Evolutionary conservation across 2,329 filamentous ascomycete genomes (phyloP), one percentile per base, ranked within the genome.

Genomic region (Saccharata proteae): DNA sequence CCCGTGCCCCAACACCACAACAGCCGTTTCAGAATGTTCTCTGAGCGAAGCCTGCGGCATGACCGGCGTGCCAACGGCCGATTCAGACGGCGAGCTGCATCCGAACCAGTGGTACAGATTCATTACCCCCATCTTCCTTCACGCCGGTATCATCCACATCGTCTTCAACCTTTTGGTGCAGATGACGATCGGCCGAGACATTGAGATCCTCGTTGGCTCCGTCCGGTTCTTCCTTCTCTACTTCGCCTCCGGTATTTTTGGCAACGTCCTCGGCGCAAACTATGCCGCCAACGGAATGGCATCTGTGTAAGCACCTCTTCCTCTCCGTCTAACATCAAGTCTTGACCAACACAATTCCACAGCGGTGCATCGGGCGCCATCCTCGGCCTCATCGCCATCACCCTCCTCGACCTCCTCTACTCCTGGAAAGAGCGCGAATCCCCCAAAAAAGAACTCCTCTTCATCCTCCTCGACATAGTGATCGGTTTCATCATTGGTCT

Each of bases 51-150:
- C 93, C 11, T 98, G 90, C 54, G 86, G 86, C 16, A 90, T 94
- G 47, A 67, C 67, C 35, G 79, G 79, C 37, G 76, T 85, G 5
- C 77, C 75, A 1, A 71, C 85, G 40, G 80, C 81, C 6, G 49
- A 63, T 3, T 44, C 53, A 12, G 51, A 52, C 16, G 61, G 63
- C 24, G 54, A 59, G 25, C 49, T 69, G 30, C 67, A 74, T 43
- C 90, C 90, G 1, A 77, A 96, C 51, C 90, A 98, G 55, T 98
- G 90, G 90, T 98, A 73, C 59, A 80, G 90, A 38, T 96, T 98
- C 62, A 94, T 98, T 49, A 63, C 79, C 2, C 88, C 90, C 22
- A 94, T 98, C 39, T 98, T 98, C 61, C 64, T 98, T 46, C 90
- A 98, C 48, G 85, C 84, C 2, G 90, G 90, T 10, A 60, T 98